These are phyloP conservation scores for Chlorella sorokiniana DNA, from an alignment of 139 green algal species.

Conservation along the genomic window DNA sequence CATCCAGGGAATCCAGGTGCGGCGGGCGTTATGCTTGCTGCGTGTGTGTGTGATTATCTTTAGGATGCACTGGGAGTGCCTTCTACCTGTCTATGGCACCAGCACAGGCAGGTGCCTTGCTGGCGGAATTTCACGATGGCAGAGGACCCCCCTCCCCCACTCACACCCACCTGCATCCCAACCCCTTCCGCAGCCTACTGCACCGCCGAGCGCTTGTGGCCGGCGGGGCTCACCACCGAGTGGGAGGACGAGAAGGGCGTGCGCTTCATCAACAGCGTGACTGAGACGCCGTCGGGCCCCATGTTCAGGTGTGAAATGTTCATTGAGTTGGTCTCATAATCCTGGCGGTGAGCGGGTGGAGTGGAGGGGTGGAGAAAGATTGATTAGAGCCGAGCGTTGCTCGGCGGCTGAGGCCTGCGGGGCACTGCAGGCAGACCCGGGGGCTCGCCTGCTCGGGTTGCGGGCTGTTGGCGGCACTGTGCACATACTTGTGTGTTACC, in stretches of 20 bases:
- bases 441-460: too few species aligned
- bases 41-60: not conserved
- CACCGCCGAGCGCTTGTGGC: conserved; percentile 5
- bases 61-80: not conserved
- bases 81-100: not conserved
- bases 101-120: too few species aligned
- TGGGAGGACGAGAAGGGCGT: conserved; percentile 39
- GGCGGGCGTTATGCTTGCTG: not conserved
- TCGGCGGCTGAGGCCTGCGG: too few species aligned
- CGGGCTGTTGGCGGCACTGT: too few species aligned
- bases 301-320: conserved; percentile 17
- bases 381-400: too few species aligned
- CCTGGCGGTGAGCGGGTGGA: not conserved
- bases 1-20: not conserved
- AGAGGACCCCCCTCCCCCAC: not conserved
- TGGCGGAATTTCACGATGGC: not conserved
- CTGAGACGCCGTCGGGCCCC: conserved; percentile 12
- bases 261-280: conserved; percentile 30
- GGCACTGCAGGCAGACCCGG: too few species aligned
- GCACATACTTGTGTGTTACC: too few species aligned
- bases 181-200: conserved; percentile 1
- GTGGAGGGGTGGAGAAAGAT: too few species aligned
- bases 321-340: not conserved
- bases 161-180: not conserved
- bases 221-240: conserved; percentile 9